phyloP scores from a whole-genome alignment of 768 basidiomycete species.

The Rhizopogon roseolus region DNA sequence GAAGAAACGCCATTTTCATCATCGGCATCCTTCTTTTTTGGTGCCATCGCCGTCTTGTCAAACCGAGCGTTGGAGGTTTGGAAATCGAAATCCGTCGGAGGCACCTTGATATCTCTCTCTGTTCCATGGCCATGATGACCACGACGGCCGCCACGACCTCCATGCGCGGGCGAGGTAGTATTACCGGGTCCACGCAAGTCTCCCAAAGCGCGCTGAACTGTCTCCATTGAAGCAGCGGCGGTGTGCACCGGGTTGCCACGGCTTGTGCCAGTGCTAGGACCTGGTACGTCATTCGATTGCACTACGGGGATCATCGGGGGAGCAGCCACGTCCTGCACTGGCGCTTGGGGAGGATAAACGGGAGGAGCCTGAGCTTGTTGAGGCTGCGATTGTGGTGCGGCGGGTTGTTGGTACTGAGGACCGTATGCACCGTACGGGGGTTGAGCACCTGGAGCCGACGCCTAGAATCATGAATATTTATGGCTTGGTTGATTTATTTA shows the following conservation, averaged over 20 bases:
- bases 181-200: slow-evolving; percentile 38
- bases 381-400: slow-evolving; percentile 24
- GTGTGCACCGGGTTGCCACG: slow-evolving; percentile 56
- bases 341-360: slow-evolving; percentile 21
- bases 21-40: slow-evolving; percentile 25
- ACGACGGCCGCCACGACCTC: slow-evolving; percentile 37
- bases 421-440: slow-evolving; percentile 25
- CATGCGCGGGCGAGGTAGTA: slow-evolving; percentile 17
- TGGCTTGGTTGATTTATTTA: not conserved
- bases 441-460: slow-evolving; percentile 41
- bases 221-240: slow-evolving; percentile 71
- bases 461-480: slow-evolving; percentile 24
- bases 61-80: slow-evolving; percentile 72
- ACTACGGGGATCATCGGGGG: slow-evolving; percentile 13
- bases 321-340: slow-evolving; percentile 14
- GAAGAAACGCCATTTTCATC: slow-evolving; percentile 26
- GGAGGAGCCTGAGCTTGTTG: slow-evolving; percentile 22
- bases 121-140: slow-evolving; percentile 20
- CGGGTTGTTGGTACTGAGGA: slow-evolving; percentile 26
- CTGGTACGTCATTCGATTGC: slow-evolving; percentile 19
- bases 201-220: slow-evolving; percentile 54
- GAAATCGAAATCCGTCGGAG: slow-evolving; percentile 80
- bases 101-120: slow-evolving; percentile 49
- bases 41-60: slow-evolving; percentile 60
- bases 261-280: slow-evolving; percentile 21